These are phyloP conservation scores for Rhizoclosmatium globosum DNA, from an alignment of 192 early-diverging fungal genomes.

Conservation along the genomic window DNA sequence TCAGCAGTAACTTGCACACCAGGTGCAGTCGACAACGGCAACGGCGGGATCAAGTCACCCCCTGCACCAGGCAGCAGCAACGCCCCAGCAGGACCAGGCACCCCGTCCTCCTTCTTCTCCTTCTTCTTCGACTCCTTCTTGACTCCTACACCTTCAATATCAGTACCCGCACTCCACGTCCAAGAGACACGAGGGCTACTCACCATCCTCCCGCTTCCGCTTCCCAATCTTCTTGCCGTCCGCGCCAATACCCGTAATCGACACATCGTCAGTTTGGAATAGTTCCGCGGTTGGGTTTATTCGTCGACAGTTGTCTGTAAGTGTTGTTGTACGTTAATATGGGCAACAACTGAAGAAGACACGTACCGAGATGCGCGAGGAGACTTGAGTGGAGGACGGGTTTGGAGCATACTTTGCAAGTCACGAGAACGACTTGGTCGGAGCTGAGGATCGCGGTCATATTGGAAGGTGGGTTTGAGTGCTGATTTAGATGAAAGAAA, in stretches of 20 bases:
- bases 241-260: not conserved
- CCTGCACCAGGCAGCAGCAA: too few relatives aligned
- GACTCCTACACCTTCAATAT: too few relatives aligned
- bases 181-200: not conserved
- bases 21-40: too few relatives aligned
- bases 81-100: too few relatives aligned
- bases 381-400: conserved; percentile 70
- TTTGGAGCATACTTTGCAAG: conserved; percentile 72
- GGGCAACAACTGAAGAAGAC: not conserved
- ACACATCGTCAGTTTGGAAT: not conserved
- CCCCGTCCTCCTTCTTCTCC: too few relatives aligned
- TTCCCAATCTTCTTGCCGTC: not conserved
- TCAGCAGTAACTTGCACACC: too few relatives aligned
- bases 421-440: conserved; percentile 70
- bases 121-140: not conserved
- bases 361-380: conserved; percentile 67
- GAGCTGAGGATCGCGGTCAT: conserved; percentile 56
- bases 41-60: too few relatives aligned
- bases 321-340: not conserved
- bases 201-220: not conserved
- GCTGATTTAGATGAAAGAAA: too few relatives aligned
- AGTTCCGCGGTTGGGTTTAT: conserved; percentile 8
- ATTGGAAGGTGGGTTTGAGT: too few relatives aligned
- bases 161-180: too few relatives aligned
- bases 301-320: conserved; percentile 37